Base-by-base conservation (phyloP, 192 early-diverging fungal species). In the Entomortierella chlamydospora region DNA sequence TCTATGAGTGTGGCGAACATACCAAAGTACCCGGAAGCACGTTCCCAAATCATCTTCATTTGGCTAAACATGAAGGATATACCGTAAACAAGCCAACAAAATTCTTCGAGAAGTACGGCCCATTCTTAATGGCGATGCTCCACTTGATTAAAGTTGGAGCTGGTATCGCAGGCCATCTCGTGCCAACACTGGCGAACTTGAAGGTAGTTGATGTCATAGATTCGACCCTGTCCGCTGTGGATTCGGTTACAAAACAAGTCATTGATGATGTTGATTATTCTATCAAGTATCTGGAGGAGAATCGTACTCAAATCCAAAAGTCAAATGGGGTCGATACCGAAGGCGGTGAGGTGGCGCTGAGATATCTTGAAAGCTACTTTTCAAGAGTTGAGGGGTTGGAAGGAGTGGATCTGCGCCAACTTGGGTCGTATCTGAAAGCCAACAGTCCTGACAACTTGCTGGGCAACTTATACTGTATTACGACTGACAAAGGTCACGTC, bases 31-130 rank as follows among this genome's bases (percentile, higher is more conserved):
- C 22, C 4, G 15, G 49, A 4, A 61, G 10, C 25, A 61, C 25
- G n/a, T 13, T n/a, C 25, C 28, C 2, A 6, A 30, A 52, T 34
- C 62, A 52, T 1, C 17, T 64, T 15, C 47, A 64, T 22, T 31
- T 64, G 29, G 47, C 62, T 0, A 52, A 20, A 31, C 50, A 51
- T 20, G 42, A 61, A 8, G 60, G 60, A 25, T 61, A 61, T 47
- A 11, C 18, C 1, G 47, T 61, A 0, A 41, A 43, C 0, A 11
- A 61, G 23, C 42, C 42, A 45, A 29, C 22, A 8, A 42, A 26
- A 1, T 61, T 61, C 43, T 61, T 61, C 28, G 3, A 43, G 12
- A 61, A 50, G 45, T 61, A 61, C 28, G 60, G 60, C 18, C 42
- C 42, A 6, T 47, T 61, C 28, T 22, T 61, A 7, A 9, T 61